phyloP scores from a whole-genome alignment of 202 grass and related monocot species.

The Setaria viridis region DNA sequence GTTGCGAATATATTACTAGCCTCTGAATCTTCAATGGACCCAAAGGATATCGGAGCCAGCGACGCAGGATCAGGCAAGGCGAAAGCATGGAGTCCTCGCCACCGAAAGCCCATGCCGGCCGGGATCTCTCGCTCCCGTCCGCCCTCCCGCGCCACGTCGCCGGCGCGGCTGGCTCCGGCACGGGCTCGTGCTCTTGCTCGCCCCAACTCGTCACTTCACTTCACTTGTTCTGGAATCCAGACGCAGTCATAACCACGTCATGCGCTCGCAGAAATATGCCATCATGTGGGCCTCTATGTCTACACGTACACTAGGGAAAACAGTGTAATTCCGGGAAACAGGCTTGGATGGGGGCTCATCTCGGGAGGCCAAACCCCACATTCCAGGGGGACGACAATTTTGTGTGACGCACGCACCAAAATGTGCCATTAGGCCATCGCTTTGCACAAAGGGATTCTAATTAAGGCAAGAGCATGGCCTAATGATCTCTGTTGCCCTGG shows the following conservation, averaged over 20 bases:
- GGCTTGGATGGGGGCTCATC: constrained; percentile 42
- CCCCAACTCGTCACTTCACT: background rate
- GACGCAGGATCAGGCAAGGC: background rate
- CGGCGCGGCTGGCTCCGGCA: background rate
- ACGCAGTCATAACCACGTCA: background rate
- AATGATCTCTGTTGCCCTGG: constrained; percentile 31
- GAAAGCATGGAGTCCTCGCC: background rate
- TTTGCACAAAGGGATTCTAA: constrained; percentile 27
- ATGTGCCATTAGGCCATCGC: background rate
- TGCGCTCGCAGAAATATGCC: constrained; percentile 20
- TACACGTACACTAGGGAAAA: background rate
- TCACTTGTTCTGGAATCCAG: background rate
- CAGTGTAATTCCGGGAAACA: constrained; percentile 60
- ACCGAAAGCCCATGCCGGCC: constrained; percentile 29
- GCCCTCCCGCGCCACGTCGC: background rate
- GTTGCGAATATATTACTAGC: background rate
- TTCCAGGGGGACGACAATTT: constrained; percentile 48
- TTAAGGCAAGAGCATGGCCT: constrained; percentile 54
- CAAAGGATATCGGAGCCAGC: constrained; percentile 2
- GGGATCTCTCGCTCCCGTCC: constrained; percentile 2
- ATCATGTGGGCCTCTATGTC: constrained; percentile 18
- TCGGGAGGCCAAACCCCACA: constrained; percentile 55
- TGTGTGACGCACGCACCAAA: constrained; percentile 15
- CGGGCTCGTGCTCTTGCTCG: background rate
- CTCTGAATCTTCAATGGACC: constrained; percentile 25